phyloP scores from a whole-genome alignment of 2,329 filamentous ascomycete genomes.

The Gyromitra esculenta region DNA sequence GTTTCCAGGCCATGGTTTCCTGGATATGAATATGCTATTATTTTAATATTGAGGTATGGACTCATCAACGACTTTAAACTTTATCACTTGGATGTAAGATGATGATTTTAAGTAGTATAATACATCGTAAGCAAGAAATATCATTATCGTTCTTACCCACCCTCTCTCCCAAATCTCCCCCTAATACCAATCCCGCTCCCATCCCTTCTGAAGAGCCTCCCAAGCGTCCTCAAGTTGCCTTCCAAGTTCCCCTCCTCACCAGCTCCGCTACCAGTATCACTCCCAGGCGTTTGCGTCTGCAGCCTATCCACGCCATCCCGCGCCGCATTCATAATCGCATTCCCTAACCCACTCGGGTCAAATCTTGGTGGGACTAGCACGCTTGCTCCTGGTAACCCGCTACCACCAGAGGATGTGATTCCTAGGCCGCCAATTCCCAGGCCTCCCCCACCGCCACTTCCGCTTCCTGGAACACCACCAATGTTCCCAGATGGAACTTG shows the following conservation, averaged over 20 bases:
- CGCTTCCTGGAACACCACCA: slow-evolving; percentile 58
- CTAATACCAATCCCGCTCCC: slow-evolving; percentile 74
- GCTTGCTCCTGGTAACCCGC: slow-evolving; percentile 60
- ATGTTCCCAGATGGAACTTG: slow-evolving; percentile 48
- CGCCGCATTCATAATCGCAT: slow-evolving; percentile 86
- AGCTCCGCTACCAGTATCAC: slow-evolving; percentile 57
- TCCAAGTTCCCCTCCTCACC: slow-evolving; percentile 64
- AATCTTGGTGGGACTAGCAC: slow-evolving; percentile 69
- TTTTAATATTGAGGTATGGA: neutral
- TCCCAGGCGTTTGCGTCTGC: slow-evolving; percentile 72
- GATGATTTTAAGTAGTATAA: slow-evolving; percentile 9
- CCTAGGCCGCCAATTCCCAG: slow-evolving; percentile 63
- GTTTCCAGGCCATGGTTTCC: neutral
- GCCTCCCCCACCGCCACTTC: slow-evolving; percentile 60
- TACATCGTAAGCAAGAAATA: slow-evolving; percentile 20
- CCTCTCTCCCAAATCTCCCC: slow-evolving; percentile 71
- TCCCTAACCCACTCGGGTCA: slow-evolving; percentile 82
- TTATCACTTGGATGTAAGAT: slow-evolving; percentile 4
- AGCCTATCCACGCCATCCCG: slow-evolving; percentile 83
- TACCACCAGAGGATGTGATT: slow-evolving; percentile 58
- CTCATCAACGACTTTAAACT: neutral
- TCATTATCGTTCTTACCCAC: slow-evolving; percentile 10
- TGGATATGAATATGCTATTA: neutral
- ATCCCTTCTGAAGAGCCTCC: slow-evolving; percentile 93
- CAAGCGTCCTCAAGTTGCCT: slow-evolving; percentile 75